A percentile compares a stretch with the other conserved stretches of the same genome.
Conservation (phyloP, 306 rosid species). For the Trifolium repens region DNA sequence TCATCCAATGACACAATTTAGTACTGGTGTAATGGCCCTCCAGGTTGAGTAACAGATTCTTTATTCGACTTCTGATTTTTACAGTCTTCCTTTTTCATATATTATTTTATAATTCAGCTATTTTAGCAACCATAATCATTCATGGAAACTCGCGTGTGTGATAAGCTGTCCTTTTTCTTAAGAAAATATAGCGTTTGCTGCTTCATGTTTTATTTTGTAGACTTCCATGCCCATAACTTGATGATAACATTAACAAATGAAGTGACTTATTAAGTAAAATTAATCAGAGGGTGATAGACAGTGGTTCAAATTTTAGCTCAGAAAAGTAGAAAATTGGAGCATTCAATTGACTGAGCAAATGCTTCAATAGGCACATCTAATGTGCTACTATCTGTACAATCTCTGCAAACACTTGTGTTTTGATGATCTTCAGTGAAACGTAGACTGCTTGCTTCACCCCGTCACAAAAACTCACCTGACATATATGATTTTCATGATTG, state of each 20-base stretch:
- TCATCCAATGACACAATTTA: slow-evolving; percentile 97
- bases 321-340: slow-evolving; percentile 3
- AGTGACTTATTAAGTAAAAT: slow-evolving; percentile 16
- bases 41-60: slow-evolving; percentile 67
- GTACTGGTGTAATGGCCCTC: slow-evolving; percentile 96
- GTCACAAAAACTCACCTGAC: background rate
- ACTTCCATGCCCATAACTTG: slow-evolving; percentile 6
- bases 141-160: slow-evolving; percentile 4
- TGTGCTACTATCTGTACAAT: slow-evolving; percentile 1
- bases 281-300: background rate
- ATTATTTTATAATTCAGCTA: slow-evolving; percentile 21
- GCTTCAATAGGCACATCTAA: slow-evolving; percentile 10
- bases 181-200: background rate
- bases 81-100: background rate
- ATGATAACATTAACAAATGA: slow-evolving; percentile 9
- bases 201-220: slow-evolving; percentile 22
- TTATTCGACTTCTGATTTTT: slow-evolving; percentile 21
- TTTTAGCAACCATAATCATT: slow-evolving; percentile 22
- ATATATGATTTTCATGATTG: background rate
- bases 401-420: slow-evolving; percentile 10
- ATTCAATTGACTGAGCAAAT: slow-evolving; percentile 4
- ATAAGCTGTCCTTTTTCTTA: slow-evolving; percentile 12
- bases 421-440: slow-evolving; percentile 8
- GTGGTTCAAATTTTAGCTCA: slow-evolving; percentile 16
- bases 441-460: background rate